Evolutionary conservation across 2,329 filamentous ascomycete species (phyloP).

Genomic region (Pseudocercospora vitis): DNA sequence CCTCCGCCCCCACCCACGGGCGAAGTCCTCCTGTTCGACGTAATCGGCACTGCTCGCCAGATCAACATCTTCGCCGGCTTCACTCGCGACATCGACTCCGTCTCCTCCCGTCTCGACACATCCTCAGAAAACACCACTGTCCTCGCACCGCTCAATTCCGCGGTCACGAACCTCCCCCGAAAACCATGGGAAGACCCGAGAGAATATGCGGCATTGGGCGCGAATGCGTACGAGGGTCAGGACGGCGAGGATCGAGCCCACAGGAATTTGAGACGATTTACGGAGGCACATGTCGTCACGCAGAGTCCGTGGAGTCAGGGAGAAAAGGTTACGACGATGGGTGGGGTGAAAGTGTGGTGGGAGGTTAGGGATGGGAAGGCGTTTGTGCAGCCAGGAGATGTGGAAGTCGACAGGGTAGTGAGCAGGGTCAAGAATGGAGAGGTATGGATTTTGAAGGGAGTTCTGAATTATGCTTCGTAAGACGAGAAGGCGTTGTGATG

Average conservation of each 20-base stretch:
- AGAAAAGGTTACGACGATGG: slow-evolving; percentile 65
- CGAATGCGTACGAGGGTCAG: slow-evolving; percentile 71
- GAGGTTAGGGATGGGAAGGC: slow-evolving; percentile 67
- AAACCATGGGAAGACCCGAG: slow-evolving; percentile 82
- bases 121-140: slow-evolving; percentile 72
- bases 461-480: slow-evolving; percentile 52
- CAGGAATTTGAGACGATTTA: slow-evolving; percentile 74
- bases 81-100: slow-evolving; percentile 70
- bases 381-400: slow-evolving; percentile 72
- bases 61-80: slow-evolving; percentile 85
- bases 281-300: slow-evolving; percentile 79
- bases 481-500: not conserved
- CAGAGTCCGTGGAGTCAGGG: slow-evolving; percentile 72
- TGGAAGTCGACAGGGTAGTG: slow-evolving; percentile 73
- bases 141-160: slow-evolving; percentile 81
- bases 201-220: slow-evolving; percentile 69
- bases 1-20: slow-evolving; percentile 20
- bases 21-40: slow-evolving; percentile 73
- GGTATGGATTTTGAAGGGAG: slow-evolving; percentile 71
- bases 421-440: slow-evolving; percentile 84
- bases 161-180: slow-evolving; percentile 71
- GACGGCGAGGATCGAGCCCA: slow-evolving; percentile 74
- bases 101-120: slow-evolving; percentile 69
- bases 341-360: slow-evolving; percentile 79
- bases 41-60: slow-evolving; percentile 73